phyloP scores from a whole-genome alignment of 148 eudicot genomes.

The Agrostemma githago region DNA sequence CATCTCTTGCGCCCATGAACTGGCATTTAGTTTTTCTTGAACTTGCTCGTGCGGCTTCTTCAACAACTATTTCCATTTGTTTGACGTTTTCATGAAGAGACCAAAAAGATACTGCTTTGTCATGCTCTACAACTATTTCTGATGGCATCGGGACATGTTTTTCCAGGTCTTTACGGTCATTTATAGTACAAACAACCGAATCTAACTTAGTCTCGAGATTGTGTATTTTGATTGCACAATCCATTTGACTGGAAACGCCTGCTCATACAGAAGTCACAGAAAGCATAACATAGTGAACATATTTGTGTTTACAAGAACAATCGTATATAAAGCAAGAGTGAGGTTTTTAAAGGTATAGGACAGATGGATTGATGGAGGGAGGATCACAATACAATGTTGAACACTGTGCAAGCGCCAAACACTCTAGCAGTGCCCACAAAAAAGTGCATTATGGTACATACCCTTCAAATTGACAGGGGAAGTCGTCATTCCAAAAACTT shows the following conservation, averaged over 20 bases:
- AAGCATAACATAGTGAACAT: neutral
- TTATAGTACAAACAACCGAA: constrained; percentile 92
- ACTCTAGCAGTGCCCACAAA: neutral
- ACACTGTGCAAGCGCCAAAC: neutral
- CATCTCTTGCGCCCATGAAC: constrained; percentile 99
- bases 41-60: constrained; percentile 90
- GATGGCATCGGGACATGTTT: constrained; percentile 98
- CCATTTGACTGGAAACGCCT: constrained; percentile 99
- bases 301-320: neutral
- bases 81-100: constrained; percentile 92
- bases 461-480: constrained; percentile 99
- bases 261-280: constrained; percentile 20
- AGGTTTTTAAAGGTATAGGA: neutral
- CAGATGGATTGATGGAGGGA: neutral
- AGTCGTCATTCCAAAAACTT: constrained; percentile 97
- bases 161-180: constrained; percentile 92
- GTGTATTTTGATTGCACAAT: constrained; percentile 94
- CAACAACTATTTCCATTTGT: constrained; percentile 82
- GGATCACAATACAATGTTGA: neutral
- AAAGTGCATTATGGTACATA: constrained; percentile 24
- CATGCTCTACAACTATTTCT: constrained; percentile 87
- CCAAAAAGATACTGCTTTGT: constrained; percentile 84
- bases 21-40: constrained; percentile 96
- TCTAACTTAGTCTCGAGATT: constrained; percentile 94
- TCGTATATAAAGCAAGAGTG: neutral